phyloP scores from a whole-genome alignment of 2,329 filamentous ascomycete species.

The Xylariaceae sp. region DNA sequence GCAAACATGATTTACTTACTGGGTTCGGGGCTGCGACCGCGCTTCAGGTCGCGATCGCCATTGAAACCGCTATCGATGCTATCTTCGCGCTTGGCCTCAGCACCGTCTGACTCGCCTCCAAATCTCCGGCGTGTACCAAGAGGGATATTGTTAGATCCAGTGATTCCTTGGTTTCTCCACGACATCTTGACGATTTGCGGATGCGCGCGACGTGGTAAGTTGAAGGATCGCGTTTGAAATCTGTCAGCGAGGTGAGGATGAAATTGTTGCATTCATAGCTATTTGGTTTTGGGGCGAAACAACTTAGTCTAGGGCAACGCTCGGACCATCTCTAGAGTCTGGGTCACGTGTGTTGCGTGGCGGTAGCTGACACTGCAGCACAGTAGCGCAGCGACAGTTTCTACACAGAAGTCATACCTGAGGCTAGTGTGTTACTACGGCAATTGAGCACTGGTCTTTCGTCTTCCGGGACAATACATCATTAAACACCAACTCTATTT shows the following conservation, averaged over 20 bases:
- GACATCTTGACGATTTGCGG: conserved; percentile 54
- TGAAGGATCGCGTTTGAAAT: too few relatives aligned
- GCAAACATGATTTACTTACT: conserved; percentile 55
- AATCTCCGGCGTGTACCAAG: conserved; percentile 85
- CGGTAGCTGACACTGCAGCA: too few relatives aligned
- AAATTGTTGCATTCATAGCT: not conserved
- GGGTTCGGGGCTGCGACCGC: conserved; percentile 89
- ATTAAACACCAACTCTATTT: too few relatives aligned
- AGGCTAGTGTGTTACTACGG: too few relatives aligned
- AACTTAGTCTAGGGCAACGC: too few relatives aligned
- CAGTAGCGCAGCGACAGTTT: too few relatives aligned
- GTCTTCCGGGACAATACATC: too few relatives aligned
- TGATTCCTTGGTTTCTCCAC: conserved; percentile 82
- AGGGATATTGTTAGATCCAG: conserved; percentile 97
- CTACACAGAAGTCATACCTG: too few relatives aligned
- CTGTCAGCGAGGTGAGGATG: too few relatives aligned
- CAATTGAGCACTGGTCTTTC: too few relatives aligned
- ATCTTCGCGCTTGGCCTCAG: conserved; percentile 40
- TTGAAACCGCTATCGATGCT: conserved; percentile 47
- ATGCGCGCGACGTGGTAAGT: not conserved
- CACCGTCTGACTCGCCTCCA: conserved; percentile 62
- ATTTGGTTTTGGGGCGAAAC: conserved; percentile 24
- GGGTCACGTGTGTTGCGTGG: too few relatives aligned
- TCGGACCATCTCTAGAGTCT: too few relatives aligned
- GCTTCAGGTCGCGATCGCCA: conserved; percentile 68